Evolutionary conservation across 768 basidiomycete genomes (phyloP), one percentile per base, ranked within the genome.

Genomic region (Phaffia australis): DNA sequence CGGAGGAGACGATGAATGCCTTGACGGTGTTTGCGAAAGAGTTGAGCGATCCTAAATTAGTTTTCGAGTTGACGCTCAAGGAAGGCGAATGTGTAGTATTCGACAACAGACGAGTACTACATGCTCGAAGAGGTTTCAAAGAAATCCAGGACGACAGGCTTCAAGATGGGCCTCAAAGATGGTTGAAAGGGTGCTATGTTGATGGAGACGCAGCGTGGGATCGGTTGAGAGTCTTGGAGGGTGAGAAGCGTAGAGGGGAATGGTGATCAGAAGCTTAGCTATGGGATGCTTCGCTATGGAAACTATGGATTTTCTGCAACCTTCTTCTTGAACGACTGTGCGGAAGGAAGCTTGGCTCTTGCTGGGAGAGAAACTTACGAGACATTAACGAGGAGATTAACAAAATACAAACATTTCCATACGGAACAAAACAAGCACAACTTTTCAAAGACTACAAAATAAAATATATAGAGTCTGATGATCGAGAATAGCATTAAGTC

Each of bases 41-140:
- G 16, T 74, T 92, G 1, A 81, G 85, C 60, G 79, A 81, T 21
- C 78, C 80, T 0, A 71, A 71, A 15, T 81, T 80, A 29, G 80
- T 79, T 51, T 87, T 81, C 67, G 75, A 82, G 70, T 85, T 88
- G 76, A 84, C 82, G 56, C 16, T 64, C 25, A 48, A 64, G 35
- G 32, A 56, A 11, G 63, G 63, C 0, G 54, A 56, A 23, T 48
- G 46, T 18, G 63, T 52, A 27, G 54, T 94, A 14, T 99, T 99
- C 71, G 93, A 97, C 73, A 99, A 98, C 72, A 80, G 92, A 29
- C 80, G 94, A 19, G 84, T 94, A 3, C 75, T 97, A 68, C 94
- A 99, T 75, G 90, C 88, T 0, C 79, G 94, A 27, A 87, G 85
- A 0, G 85, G 84, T 16, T 98, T 97, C 73, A 63, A 72, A n/a